Evolutionary conservation across 139 green algal genomes (phyloP), one percentile per base, ranked within the genome.

Genomic region (Micractinium conductrix): DNA sequence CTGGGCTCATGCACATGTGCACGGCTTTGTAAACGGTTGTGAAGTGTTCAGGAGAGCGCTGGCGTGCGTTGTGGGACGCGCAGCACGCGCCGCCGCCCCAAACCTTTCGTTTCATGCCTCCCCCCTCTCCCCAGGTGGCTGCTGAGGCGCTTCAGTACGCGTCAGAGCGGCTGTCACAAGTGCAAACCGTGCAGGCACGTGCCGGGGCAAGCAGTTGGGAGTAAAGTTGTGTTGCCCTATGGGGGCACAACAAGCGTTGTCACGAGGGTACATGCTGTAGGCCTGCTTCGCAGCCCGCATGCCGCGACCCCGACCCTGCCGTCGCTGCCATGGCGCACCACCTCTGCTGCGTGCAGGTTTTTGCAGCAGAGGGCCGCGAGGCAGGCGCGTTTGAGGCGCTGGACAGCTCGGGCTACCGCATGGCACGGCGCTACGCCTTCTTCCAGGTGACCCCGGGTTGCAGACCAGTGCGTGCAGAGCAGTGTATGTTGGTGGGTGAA

Each of bases 131-230:
- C 8, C 70, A 78, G 70, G 38, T 82, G 26, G 76, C 76, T 0
- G 62, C 73, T 4, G 8, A 35, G 24, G 73, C 86, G 14, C 71
- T 87, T 74, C 62, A 87, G 45, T 89, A 83, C 85, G 86, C 86
- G 9, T 68, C 81, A 21, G 74, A 89, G 38, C 74, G 86, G 30
- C 72, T 89, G 37, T 37, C 45, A 5, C 53, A 84, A 28, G 82
- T 87, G 43, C 74, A 81, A 43, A 89, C 81, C 14, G 86, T 89
- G 48, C n/a, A n/a, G n/a, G n/a, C n/a, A n/a, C n/a, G n/a, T n/a
- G n/a, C n/a, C n/a, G n/a, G n/a, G n/a, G n/a, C n/a, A n/a, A n/a
- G n/a, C n/a, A n/a, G n/a, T n/a, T n/a, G n/a, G n/a, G n/a, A n/a
- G n/a, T n/a, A n/a, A n/a, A n/a, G n/a, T n/a, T n/a, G n/a, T n/a